A percentile compares a stretch with the other conserved stretches of the same genome.
These are phyloP conservation scores for Ustilago crameri DNA, from an alignment of 1,284 basidiomycete species.

Conservation along the genomic window DNA sequence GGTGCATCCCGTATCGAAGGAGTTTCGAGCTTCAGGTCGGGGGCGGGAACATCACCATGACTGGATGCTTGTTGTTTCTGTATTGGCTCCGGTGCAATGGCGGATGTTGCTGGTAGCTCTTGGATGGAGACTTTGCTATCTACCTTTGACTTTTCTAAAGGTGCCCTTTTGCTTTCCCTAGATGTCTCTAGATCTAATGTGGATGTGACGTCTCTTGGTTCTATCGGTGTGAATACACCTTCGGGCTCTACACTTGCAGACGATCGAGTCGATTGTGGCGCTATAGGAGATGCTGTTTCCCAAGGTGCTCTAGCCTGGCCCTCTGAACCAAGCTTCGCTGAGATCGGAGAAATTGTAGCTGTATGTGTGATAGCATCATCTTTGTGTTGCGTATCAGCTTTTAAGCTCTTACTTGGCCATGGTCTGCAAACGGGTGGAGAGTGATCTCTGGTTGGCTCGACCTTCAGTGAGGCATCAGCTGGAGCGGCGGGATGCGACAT, in stretches of 20 bases:
- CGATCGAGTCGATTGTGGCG: too few relatives aligned
- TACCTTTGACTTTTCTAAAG: neutral
- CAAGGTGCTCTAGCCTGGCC: neutral
- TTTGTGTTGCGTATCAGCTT: neutral
- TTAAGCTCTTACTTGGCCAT: conserved; percentile 24
- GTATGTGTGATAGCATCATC: neutral
- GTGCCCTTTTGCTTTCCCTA: neutral
- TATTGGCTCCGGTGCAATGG: neutral
- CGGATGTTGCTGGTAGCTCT: neutral
- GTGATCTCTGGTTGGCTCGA: neutral
- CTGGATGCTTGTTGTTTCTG: neutral
- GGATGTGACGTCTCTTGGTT: too few relatives aligned
- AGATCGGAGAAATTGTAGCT: neutral
- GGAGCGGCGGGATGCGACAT: neutral
- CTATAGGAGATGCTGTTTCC: too few relatives aligned
- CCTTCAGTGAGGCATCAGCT: neutral
- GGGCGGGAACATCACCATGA: neutral
- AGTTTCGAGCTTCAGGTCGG: neutral
- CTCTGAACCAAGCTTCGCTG: neutral
- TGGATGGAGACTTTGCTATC: neutral
- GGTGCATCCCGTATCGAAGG: neutral
- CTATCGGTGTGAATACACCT: too few relatives aligned
- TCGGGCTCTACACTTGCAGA: too few relatives aligned
- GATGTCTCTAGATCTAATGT: too few relatives aligned
- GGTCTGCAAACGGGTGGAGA: conserved; percentile 10